Percentiles rank a stretch among this genome's conserved stretches.
Conservation (phyloP, 1,284 basidiomycete genomes). For the Fomitopsis schrenkii region DNA sequence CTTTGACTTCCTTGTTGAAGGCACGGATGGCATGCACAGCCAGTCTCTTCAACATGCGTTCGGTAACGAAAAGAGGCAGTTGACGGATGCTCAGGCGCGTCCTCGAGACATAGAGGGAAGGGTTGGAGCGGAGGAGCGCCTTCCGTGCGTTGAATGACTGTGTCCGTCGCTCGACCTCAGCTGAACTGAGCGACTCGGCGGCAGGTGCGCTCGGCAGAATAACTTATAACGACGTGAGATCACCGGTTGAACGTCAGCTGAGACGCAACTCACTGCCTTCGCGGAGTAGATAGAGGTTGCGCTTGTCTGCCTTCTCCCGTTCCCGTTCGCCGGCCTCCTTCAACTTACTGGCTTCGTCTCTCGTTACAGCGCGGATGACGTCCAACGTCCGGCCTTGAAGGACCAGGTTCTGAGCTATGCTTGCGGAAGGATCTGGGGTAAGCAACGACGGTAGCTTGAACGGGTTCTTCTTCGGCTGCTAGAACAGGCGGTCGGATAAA, state of each 20-base stretch:
- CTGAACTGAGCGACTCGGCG: constrained; percentile 60
- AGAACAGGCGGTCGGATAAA: constrained; percentile 5
- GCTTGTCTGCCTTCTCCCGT: constrained; percentile 90
- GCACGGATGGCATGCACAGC: constrained; percentile 77
- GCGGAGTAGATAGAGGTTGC: constrained; percentile 92
- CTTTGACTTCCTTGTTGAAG: constrained; percentile 80
- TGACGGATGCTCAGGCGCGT: constrained; percentile 93
- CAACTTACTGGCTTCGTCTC: constrained; percentile 83
- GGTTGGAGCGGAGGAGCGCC: constrained; percentile 82
- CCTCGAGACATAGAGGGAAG: constrained; percentile 90
- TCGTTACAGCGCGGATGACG: constrained; percentile 86
- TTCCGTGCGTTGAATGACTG: constrained; percentile 81
- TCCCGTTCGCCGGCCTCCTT: constrained; percentile 84
- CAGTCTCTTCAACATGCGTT: constrained; percentile 86
- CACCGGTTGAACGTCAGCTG: background rate
- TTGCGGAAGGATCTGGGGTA: constrained; percentile 92
- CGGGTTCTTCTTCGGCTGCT: constrained; percentile 69
- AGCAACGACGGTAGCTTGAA: constrained; percentile 85
- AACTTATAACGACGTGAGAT: constrained; percentile 41
- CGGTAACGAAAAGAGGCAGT: constrained; percentile 86
- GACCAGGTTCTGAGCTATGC: constrained; percentile 79
- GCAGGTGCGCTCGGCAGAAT: constrained; percentile 85
- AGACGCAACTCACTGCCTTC: constrained; percentile 77
- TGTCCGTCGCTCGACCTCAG: constrained; percentile 82
- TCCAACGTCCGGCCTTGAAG: constrained; percentile 93